Conservation (phyloP, 2,329 filamentous ascomycete species). For the Shiraia sp. region DNA sequence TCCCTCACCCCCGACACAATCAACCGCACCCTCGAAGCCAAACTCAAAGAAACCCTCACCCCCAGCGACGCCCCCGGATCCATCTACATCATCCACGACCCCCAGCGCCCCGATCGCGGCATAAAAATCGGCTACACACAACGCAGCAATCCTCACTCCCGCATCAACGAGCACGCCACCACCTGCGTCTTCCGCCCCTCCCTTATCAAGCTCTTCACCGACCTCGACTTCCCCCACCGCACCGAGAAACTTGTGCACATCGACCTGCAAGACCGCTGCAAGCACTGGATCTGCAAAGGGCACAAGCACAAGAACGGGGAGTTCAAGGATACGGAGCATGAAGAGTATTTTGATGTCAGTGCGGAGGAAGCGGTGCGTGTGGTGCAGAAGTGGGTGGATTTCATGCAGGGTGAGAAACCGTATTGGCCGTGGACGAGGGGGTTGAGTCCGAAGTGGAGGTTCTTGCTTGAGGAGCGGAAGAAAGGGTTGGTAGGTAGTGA, state of each 20-base stretch:
- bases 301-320: background rate
- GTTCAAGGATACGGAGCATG: slow-evolving; percentile 1
- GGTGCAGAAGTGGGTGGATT: slow-evolving; percentile 13
- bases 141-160: background rate
- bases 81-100: slow-evolving; percentile 11
- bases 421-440: slow-evolving; percentile 8
- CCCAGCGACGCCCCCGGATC: slow-evolving; percentile 1
- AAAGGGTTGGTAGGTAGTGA: background rate
- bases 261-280: slow-evolving; percentile 3
- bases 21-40: slow-evolving; percentile 2
- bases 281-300: slow-evolving; percentile 1
- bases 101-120: background rate
- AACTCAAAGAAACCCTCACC: background rate
- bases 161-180: slow-evolving; percentile 5
- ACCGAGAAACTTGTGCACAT: slow-evolving; percentile 7
- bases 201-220: background rate
- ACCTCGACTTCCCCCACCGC: slow-evolving; percentile 2
- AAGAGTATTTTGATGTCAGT: slow-evolving; percentile 13
- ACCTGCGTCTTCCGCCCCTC: slow-evolving; percentile 1
- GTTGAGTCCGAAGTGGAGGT: slow-evolving; percentile 11
- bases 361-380: slow-evolving; percentile 6
- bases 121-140: slow-evolving; percentile 14
- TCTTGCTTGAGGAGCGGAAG: slow-evolving; percentile 5
- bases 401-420: slow-evolving; percentile 12
- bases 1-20: background rate